Evolutionary conservation across 257 asterid species (phyloP).

Genomic region (Voacanga thouarsii): DNA sequence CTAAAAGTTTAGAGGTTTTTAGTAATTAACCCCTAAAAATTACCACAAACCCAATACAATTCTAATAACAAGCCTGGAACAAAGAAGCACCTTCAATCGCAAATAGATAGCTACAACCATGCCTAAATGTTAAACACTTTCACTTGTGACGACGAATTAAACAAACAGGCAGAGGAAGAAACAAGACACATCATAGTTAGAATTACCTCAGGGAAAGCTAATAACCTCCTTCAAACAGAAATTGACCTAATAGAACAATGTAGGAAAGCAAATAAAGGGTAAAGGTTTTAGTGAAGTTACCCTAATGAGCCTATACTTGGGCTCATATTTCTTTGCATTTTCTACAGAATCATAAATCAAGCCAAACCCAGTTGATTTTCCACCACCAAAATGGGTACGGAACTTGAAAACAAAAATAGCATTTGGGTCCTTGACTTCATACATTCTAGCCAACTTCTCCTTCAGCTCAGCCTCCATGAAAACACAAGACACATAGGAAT

Average conservation of each 20-base stretch:
- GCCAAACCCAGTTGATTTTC: constrained; percentile 95
- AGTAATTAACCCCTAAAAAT: no score
- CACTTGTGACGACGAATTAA: neutral
- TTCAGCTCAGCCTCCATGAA: constrained; percentile 67
- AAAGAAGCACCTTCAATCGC: neutral
- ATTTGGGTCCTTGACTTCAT: constrained; percentile 78
- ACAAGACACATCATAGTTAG: neutral
- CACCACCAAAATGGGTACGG: constrained; percentile 97
- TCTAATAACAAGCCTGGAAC: neutral
- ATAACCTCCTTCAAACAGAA: neutral
- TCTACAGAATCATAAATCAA: constrained; percentile 87
- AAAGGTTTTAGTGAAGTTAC: constrained; percentile 26
- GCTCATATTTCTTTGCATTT: constrained; percentile 85
- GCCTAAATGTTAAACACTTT: neutral
- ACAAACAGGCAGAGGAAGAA: neutral
- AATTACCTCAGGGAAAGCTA: no score
- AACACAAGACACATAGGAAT: neutral
- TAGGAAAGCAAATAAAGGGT: neutral
- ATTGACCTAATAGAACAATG: neutral
- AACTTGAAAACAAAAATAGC: constrained; percentile 86
- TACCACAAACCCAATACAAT: neutral
- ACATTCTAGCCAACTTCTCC: constrained; percentile 69
- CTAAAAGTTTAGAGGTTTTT: no score
- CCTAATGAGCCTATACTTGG: constrained; percentile 91
- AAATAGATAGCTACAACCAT: neutral